Evolutionary conservation across 352 stramenopile genomes (phyloP).

Genomic region (Lagenidium giganteum): DNA sequence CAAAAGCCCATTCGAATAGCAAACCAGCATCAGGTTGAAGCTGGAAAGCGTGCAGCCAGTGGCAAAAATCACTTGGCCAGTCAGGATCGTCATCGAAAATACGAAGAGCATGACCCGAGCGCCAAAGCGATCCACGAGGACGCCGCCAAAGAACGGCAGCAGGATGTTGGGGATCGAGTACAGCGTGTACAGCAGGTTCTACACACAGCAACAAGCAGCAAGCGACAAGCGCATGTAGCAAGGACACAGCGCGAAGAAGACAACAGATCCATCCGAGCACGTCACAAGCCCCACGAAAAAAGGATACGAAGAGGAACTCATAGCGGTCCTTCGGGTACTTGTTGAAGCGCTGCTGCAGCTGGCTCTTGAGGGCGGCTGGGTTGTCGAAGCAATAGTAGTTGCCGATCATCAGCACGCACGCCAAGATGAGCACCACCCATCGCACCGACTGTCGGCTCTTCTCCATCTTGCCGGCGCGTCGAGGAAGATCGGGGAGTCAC

Average conservation of each 20-base stretch:
- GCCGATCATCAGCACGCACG: conserved; percentile 85
- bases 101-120: conserved; percentile 77
- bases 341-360: conserved; percentile 83
- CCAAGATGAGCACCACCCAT: conserved; percentile 85
- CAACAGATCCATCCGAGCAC: too few species aligned
- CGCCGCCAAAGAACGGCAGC: conserved; percentile 90
- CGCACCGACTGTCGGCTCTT: conserved; percentile 72
- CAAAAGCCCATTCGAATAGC: too few species aligned
- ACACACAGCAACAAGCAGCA: conserved; percentile 16
- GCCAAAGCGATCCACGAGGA: conserved; percentile 88
- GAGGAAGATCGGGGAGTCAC: too few species aligned
- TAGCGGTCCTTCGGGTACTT: conserved; percentile 66
- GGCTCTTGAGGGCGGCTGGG: conserved; percentile 80
- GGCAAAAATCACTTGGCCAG: conserved; percentile 87
- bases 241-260: too few species aligned
- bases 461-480: conserved; percentile 29
- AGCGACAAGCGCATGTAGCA: too few species aligned
- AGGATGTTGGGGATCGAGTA: conserved; percentile 93
- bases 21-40: conserved; percentile 78
- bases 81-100: conserved; percentile 80
- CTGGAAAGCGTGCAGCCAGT: conserved; percentile 73
- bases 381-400: conserved; percentile 93
- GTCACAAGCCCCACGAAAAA: too few species aligned
- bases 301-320: conserved; percentile 81
- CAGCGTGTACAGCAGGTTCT: conserved; percentile 92